Percentiles rank a stretch among this genome's conserved stretches.
Conservation (phyloP, 2,329 filamentous ascomycete genomes). For the Tolypocladium ovalisporum region DNA sequence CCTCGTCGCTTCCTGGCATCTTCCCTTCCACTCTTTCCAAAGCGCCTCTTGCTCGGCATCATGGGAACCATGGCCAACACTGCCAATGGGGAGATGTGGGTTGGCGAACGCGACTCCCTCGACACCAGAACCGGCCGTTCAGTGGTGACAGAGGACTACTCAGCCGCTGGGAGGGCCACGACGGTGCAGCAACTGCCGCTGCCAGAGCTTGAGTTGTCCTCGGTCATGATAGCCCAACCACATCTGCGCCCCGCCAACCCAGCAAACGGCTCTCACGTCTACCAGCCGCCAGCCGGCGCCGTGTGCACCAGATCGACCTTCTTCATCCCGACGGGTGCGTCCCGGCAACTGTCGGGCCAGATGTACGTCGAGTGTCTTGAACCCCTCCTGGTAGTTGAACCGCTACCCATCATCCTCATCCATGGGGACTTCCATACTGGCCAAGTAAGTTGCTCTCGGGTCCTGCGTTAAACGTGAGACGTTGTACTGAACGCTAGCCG, state of each 20-base stretch:
- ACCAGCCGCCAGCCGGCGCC: conserved; percentile 4
- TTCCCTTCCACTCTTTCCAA: not conserved
- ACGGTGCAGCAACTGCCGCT: not conserved
- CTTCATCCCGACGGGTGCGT: conserved; percentile 11
- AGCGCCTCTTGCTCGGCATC: not conserved
- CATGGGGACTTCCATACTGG: conserved; percentile 25
- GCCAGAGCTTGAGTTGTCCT: not conserved
- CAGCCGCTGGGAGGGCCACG: not conserved
- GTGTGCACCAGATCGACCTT: conserved; percentile 11
- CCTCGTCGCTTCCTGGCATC: not conserved
- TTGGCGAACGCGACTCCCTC: not conserved
- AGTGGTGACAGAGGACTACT: not conserved
- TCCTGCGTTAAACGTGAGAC: not conserved
- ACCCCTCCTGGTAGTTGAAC: conserved; percentile 7
- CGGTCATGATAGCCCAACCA: not conserved
- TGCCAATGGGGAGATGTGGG: not conserved
- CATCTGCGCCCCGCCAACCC: no score
- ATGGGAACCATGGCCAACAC: not conserved
- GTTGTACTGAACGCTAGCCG: no score
- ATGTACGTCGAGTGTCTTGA: conserved; percentile 25
- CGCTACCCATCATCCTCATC: conserved; percentile 19
- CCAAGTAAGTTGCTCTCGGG: conserved; percentile 10
- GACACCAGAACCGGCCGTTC: not conserved
- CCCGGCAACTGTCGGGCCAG: conserved; percentile 11
- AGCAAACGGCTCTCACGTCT: not conserved